Evolutionary conservation across 768 basidiomycete genomes (phyloP).

Genomic region (Mycena metata): DNA sequence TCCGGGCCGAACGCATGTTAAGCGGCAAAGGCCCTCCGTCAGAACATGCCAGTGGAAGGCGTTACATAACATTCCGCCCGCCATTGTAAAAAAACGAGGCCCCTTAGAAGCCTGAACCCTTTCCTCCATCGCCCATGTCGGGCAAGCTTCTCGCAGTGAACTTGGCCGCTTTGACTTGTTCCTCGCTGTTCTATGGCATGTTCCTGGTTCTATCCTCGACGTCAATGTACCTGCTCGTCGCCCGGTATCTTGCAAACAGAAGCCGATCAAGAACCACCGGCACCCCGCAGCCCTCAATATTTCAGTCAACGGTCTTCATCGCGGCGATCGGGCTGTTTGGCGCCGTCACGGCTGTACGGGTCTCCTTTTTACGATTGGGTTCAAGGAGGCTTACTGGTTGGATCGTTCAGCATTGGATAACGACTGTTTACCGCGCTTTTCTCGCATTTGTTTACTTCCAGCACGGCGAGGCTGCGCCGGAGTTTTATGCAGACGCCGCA

Average conservation of each 20-base stretch:
- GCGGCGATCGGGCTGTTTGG: conserved; percentile 29
- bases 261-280: conserved; percentile 6
- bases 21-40: too few species aligned
- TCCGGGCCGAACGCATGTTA: background rate
- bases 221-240: conserved; percentile 33
- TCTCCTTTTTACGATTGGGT: background rate
- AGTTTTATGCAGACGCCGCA: conserved; percentile 25
- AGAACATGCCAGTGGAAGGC: background rate
- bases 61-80: conserved; percentile 25
- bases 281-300: conserved; percentile 15
- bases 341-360: conserved; percentile 29
- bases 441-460: conserved; percentile 29
- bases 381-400: background rate
- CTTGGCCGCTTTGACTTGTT: conserved; percentile 19
- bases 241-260: conserved; percentile 27
- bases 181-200: conserved; percentile 34
- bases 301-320: conserved; percentile 31
- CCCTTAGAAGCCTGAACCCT: background rate
- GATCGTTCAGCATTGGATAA: conserved; percentile 30
- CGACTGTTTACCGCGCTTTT: conserved; percentile 30
- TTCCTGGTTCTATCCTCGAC: conserved; percentile 28
- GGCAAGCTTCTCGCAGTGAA: conserved; percentile 30
- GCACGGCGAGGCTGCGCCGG: conserved; percentile 14
- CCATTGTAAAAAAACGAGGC: conserved; percentile 26
- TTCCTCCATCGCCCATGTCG: conserved; percentile 23